These are phyloP conservation scores for Huntiella abstrusa DNA, from an alignment of 2,329 filamentous ascomycete species.

Conservation along the genomic window DNA sequence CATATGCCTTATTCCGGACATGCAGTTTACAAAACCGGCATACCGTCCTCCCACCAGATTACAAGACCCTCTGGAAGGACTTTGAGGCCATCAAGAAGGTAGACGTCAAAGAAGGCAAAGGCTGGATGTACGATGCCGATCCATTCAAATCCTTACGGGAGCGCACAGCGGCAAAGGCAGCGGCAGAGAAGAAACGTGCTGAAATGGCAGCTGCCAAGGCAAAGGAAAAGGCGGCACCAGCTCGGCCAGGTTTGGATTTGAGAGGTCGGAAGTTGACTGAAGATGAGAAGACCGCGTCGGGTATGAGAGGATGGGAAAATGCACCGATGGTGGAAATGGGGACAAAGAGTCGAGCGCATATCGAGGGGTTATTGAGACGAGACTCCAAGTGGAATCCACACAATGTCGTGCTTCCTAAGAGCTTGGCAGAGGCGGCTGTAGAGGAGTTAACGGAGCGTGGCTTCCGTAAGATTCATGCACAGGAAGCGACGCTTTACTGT, in stretches of 20 bases:
- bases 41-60: slow-evolving; percentile 80
- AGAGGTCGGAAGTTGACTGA: slow-evolving; percentile 17
- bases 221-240: slow-evolving; percentile 31
- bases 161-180: slow-evolving; percentile 56
- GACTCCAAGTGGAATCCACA: slow-evolving; percentile 79
- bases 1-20: slow-evolving; percentile 77
- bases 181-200: slow-evolving; percentile 60
- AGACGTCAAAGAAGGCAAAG: slow-evolving; percentile 57
- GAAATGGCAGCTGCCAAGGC: slow-evolving; percentile 50
- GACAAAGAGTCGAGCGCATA: slow-evolving; percentile 53
- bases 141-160: slow-evolving; percentile 71
- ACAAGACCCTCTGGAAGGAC: slow-evolving; percentile 80
- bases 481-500: slow-evolving; percentile 73
- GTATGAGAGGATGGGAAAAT: slow-evolving; percentile 60
- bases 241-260: slow-evolving; percentile 6
- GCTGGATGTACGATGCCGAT: slow-evolving; percentile 89
- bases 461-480: slow-evolving; percentile 74
- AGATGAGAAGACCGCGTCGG: slow-evolving; percentile 18
- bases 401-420: slow-evolving; percentile 41
- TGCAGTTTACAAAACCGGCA: slow-evolving; percentile 93
- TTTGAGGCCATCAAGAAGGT: slow-evolving; percentile 67
- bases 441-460: slow-evolving; percentile 59
- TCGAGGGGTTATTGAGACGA: slow-evolving; percentile 62
- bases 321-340: slow-evolving; percentile 91
- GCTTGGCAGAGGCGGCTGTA: slow-evolving; percentile 41